Evolutionary conservation across 768 basidiomycete genomes (phyloP).

Genomic region (Mycena indigotica): DNA sequence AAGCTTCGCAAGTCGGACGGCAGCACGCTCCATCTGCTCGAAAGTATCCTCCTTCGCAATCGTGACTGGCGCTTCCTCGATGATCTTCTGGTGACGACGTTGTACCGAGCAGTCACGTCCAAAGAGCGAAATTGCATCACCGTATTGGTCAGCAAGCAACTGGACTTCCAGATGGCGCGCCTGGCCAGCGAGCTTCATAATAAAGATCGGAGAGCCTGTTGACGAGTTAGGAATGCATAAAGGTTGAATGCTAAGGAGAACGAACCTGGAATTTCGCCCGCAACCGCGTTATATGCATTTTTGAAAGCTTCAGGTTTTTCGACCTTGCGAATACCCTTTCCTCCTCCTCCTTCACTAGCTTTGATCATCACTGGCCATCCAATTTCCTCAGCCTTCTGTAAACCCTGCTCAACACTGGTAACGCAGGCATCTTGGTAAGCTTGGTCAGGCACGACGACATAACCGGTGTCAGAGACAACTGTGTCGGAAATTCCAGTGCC

Average conservation of each 20-base stretch:
- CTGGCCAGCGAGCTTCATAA: constrained; percentile 99
- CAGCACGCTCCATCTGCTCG: constrained; percentile 97
- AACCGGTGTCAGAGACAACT: constrained; percentile 78
- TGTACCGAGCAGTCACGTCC: constrained; percentile 99
- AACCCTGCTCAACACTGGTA: constrained; percentile 81
- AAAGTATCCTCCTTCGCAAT: constrained; percentile 92
- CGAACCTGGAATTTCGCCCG: constrained; percentile 94
- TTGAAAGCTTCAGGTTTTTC: constrained; percentile 85
- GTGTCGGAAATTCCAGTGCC: constrained; percentile 93
- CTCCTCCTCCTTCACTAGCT: constrained; percentile 98
- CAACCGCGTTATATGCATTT: constrained; percentile 91
- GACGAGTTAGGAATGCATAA: constrained; percentile 10
- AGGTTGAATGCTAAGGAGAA: constrained; percentile 21
- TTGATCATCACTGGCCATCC: constrained; percentile 99
- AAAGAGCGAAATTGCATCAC: constrained; percentile 97
- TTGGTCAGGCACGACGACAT: constrained; percentile 90
- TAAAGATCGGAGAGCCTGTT: constrained; percentile 94
- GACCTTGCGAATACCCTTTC: constrained; percentile 98
- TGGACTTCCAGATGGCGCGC: constrained; percentile 98
- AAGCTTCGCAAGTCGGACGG: constrained; percentile 97
- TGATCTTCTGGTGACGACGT: constrained; percentile 99
- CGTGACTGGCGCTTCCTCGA: constrained; percentile 98
- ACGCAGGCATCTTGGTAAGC: constrained; percentile 91
- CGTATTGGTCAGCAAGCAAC: constrained; percentile 97
- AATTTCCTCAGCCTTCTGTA: constrained; percentile 80